Evolutionary conservation across 2,329 filamentous ascomycete species (phyloP).

Genomic region (Colletotrichum tamarilloi): DNA sequence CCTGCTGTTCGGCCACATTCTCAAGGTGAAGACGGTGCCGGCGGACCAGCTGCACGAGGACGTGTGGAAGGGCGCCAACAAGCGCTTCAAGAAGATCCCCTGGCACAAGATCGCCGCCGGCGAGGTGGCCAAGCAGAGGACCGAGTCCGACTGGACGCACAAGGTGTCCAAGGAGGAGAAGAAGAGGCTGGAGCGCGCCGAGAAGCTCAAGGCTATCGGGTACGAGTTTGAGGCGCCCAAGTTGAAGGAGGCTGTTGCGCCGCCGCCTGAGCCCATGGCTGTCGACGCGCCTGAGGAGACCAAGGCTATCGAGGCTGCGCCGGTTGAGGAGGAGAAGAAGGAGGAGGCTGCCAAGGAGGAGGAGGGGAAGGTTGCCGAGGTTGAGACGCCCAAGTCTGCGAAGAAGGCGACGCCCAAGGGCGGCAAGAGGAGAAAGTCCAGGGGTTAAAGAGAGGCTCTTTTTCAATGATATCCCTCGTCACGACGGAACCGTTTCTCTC

Average conservation of each 20-base stretch:
- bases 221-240: slow-evolving; percentile 84
- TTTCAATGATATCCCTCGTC: slow-evolving; percentile 28
- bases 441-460: slow-evolving; percentile 44
- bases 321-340: slow-evolving; percentile 54
- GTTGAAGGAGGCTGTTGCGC: slow-evolving; percentile 68
- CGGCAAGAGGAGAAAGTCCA: slow-evolving; percentile 46
- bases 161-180: slow-evolving; percentile 79
- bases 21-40: slow-evolving; percentile 86
- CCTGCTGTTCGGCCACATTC: slow-evolving; percentile 91
- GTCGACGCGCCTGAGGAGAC: slow-evolving; percentile 46
- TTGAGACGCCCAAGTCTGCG: slow-evolving; percentile 39
- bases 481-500: slow-evolving; percentile 7
- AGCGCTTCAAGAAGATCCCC: slow-evolving; percentile 79
- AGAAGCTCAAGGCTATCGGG: slow-evolving; percentile 81
- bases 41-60: slow-evolving; percentile 81
- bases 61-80: slow-evolving; percentile 91
- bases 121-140: slow-evolving; percentile 77
- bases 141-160: slow-evolving; percentile 82
- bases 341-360: slow-evolving; percentile 41
- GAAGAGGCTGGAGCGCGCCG: slow-evolving; percentile 74
- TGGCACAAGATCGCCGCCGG: slow-evolving; percentile 87
- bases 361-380: slow-evolving; percentile 43
- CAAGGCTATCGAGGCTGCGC: slow-evolving; percentile 45
- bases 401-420: slow-evolving; percentile 47
- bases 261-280: slow-evolving; percentile 47